Base-by-base conservation (phyloP, 805 yeast genomes). In the Ogataea methanolica region DNA sequence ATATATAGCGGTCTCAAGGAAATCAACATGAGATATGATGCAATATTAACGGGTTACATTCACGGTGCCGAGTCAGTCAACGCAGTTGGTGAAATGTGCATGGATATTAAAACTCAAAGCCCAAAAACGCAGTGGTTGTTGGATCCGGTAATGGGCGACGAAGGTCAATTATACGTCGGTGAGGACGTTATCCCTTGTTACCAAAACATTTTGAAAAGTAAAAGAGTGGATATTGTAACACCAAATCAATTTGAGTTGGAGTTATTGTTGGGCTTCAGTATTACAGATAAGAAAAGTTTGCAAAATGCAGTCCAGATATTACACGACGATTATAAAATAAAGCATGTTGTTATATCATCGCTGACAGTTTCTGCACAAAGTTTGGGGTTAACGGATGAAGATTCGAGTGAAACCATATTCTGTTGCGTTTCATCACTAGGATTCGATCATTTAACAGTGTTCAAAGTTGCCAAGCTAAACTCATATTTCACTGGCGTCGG, bases 401-500 rank as follows among this genome's bases (percentile, higher is more conserved):
- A 49, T 16, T 39, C 42, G 8, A 48, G 49, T 12, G 56, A 52
- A 11, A 44, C 63, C 34, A 64, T 76, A n/a, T 67, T 69, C 48
- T 71, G 79, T 17, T 74, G 78, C 14, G 73, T 77, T 11, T 76
- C 81, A 1, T 58, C 74, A 5, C 45, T 48, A 7, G 61, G 55
- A 7, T 26, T 38, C 4, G 54, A 51, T 14, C 29, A 41, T 3
- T 51, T 68, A 2, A 43, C 57, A 5, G 42, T 68, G 41, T 81
- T 78, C 57, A 73, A 74, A 53, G 74, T 85, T 14, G 85, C 87
- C 2, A 70, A 74, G 34, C 77, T 88, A 38, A 80, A 83, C 46
- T 83, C 92, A 5, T 89, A 92, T 63, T 92, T 91, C 67, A 88
- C 97, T 0, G 98, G 98, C 1, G 96, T 94, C 0, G 98, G 98